These are phyloP conservation scores for Colletotrichum eleusines DNA, from an alignment of 2,329 filamentous ascomycete genomes.

Conservation along the genomic window DNA sequence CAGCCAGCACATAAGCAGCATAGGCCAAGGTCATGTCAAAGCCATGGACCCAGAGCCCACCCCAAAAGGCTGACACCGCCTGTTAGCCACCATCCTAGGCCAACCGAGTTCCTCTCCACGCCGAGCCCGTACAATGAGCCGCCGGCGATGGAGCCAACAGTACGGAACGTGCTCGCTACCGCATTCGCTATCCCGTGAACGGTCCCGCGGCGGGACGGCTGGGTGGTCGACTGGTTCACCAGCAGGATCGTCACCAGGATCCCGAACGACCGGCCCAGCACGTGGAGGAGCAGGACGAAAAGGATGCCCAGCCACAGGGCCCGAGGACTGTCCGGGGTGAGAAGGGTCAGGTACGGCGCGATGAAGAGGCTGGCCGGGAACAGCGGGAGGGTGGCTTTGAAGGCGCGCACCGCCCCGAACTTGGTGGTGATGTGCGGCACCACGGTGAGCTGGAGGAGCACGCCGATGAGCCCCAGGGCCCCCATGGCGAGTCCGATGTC, in stretches of 20 bases:
- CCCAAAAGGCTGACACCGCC: background rate
- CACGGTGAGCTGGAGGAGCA: background rate
- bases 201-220: slow-evolving; percentile 4
- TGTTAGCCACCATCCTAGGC: slow-evolving; percentile 3
- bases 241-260: slow-evolving; percentile 2
- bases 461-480: background rate
- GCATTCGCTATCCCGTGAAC: slow-evolving; percentile 16
- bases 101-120: background rate
- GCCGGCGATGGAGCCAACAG: background rate
- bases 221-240: slow-evolving; percentile 1
- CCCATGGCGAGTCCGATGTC: slow-evolving; percentile 2
- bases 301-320: background rate
- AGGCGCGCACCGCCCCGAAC: background rate
- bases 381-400: slow-evolving; percentile 6
- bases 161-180: slow-evolving; percentile 2
- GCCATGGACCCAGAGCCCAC: background rate
- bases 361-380: background rate
- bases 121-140: slow-evolving; percentile 1
- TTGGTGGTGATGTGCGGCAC: background rate
- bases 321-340: background rate
- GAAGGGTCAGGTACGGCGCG: background rate
- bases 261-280: background rate
- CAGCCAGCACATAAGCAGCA: no score
- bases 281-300: background rate
- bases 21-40: no score